A percentile compares a stretch with the other conserved stretches of the same genome.
These are phyloP conservation scores for Naganishia kalamii DNA, from an alignment of 768 basidiomycete species.

Conservation along the genomic window DNA sequence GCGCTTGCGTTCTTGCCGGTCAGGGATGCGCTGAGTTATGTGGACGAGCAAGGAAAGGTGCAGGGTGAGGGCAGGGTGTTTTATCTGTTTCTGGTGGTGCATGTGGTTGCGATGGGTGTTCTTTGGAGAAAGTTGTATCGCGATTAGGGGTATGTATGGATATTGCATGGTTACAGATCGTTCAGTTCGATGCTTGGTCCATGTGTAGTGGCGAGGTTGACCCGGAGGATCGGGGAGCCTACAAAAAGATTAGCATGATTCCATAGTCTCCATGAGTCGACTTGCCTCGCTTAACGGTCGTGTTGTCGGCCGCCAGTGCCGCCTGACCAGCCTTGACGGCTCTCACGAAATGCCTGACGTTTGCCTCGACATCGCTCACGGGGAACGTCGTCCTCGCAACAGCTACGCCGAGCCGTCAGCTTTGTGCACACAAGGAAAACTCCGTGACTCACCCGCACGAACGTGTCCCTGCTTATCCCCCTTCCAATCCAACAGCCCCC, in stretches of 20 bases:
- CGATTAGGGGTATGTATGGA: not conserved
- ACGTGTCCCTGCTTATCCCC: conserved; percentile 82
- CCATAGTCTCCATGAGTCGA: not conserved
- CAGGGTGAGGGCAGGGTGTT: conserved; percentile 79
- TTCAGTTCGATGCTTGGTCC: conserved; percentile 85
- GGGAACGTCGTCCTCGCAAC: conserved; percentile 51
- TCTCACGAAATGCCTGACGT: conserved; percentile 66
- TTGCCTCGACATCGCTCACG: conserved; percentile 66
- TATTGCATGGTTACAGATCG: conserved; percentile 48
- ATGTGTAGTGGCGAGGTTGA: conserved; percentile 74
- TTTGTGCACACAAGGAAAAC: not conserved
- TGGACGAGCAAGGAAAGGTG: conserved; percentile 41
- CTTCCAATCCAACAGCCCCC: conserved; percentile 85
- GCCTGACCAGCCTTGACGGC: conserved; percentile 43
- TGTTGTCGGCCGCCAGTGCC: conserved; percentile 52
- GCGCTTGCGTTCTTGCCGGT: conserved; percentile 79
- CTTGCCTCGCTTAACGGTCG: conserved; percentile 54
- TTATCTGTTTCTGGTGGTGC: conserved; percentile 66
- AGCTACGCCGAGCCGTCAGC: not conserved
- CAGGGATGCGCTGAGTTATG: conserved; percentile 58
- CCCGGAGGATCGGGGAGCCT: conserved; percentile 73
- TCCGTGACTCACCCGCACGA: conserved; percentile 55
- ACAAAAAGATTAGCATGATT: not conserved
- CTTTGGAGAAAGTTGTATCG: conserved; percentile 28
- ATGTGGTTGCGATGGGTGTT: conserved; percentile 45